phyloP scores from a whole-genome alignment of 129 eudicot species.

The Logfia minima region DNA sequence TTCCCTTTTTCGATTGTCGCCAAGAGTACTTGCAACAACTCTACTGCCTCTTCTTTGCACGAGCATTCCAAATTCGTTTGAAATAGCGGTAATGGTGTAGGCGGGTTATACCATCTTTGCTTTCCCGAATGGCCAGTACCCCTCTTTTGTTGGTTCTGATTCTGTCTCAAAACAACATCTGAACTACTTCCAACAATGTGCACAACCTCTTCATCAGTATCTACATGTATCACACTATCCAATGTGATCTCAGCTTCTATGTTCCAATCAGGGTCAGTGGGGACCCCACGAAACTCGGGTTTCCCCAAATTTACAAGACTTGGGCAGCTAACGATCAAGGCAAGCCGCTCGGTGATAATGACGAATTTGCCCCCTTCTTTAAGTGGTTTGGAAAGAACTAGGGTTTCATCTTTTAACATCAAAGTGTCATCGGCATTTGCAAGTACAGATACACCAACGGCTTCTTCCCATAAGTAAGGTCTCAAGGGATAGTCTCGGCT shows the following conservation, averaged over 20 bases:
- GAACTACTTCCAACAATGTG: slow-evolving; percentile 89
- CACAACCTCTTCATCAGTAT: slow-evolving; percentile 63
- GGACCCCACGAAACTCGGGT: slow-evolving; percentile 69
- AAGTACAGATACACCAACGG: slow-evolving; percentile 70
- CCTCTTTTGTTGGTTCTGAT: slow-evolving; percentile 41
- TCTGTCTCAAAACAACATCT: slow-evolving; percentile 46
- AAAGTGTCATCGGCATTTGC: slow-evolving; percentile 38
- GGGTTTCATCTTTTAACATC: slow-evolving; percentile 56
- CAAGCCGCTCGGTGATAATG: slow-evolving; percentile 57
- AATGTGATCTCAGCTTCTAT: slow-evolving; percentile 62
- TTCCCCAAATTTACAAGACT: slow-evolving; percentile 62
- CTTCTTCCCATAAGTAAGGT: slow-evolving; percentile 96
- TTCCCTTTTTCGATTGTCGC: slow-evolving; percentile 65
- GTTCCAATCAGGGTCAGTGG: slow-evolving; percentile 77
- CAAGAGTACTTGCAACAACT: slow-evolving; percentile 54
- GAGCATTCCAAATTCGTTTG: slow-evolving; percentile 67
- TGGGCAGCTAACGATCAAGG: slow-evolving; percentile 65
- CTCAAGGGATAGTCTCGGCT: slow-evolving; percentile 54
- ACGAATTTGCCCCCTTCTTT: slow-evolving; percentile 61
- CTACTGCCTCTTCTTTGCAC: slow-evolving; percentile 56
- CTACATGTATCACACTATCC: slow-evolving; percentile 87
- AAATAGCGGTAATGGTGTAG: slow-evolving; percentile 60
- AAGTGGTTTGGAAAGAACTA: slow-evolving; percentile 71
- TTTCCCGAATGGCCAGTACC: slow-evolving; percentile 35
- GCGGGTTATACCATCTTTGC: slow-evolving; percentile 45